A percentile compares a stretch with the other conserved stretches of the same genome.
These are phyloP conservation scores for Phylloporus sp. DNA, from an alignment of 768 basidiomycete species.

Conservation along the genomic window DNA sequence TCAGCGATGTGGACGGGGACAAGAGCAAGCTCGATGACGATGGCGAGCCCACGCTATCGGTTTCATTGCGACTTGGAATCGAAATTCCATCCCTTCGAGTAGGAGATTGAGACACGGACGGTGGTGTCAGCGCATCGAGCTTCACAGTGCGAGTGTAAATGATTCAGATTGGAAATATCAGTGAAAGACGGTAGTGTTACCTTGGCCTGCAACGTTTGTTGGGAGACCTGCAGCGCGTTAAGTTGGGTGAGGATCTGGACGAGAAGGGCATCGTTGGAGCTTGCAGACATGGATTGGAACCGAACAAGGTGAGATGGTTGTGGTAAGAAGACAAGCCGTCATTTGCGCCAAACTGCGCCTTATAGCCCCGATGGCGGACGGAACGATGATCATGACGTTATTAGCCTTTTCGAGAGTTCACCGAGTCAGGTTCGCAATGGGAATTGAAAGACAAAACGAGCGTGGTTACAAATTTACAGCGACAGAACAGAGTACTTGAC, in stretches of 20 bases:
- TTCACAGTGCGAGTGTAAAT: constrained; percentile 18
- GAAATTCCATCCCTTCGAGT: constrained; percentile 21
- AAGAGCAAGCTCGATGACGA: constrained; percentile 23
- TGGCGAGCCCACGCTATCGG: constrained; percentile 19
- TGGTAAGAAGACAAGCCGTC: constrained; percentile 8
- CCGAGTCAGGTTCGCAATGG: neutral
- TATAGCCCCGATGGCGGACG: neutral
- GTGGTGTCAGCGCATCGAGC: constrained; percentile 46
- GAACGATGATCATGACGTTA: constrained; percentile 1
- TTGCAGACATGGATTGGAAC: constrained; percentile 25
- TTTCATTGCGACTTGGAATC: constrained; percentile 22
- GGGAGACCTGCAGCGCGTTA: constrained; percentile 64
- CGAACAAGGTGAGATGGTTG: constrained; percentile 8
- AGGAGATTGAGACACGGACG: constrained; percentile 27
- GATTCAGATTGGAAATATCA: neutral
- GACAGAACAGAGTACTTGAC: neutral
- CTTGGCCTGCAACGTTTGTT: constrained; percentile 78
- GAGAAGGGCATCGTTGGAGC: constrained; percentile 49
- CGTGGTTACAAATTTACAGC: neutral
- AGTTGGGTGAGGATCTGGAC: constrained; percentile 73
- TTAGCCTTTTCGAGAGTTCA: neutral
- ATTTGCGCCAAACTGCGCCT: neutral
- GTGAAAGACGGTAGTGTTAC: constrained; percentile 34
- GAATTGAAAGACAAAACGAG: neutral
- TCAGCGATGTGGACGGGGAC: constrained; percentile 26